These are phyloP conservation scores for Ophiocordyceps camponoti-saundersi DNA, from an alignment of 2,329 filamentous ascomycete genomes.

Conservation along the genomic window DNA sequence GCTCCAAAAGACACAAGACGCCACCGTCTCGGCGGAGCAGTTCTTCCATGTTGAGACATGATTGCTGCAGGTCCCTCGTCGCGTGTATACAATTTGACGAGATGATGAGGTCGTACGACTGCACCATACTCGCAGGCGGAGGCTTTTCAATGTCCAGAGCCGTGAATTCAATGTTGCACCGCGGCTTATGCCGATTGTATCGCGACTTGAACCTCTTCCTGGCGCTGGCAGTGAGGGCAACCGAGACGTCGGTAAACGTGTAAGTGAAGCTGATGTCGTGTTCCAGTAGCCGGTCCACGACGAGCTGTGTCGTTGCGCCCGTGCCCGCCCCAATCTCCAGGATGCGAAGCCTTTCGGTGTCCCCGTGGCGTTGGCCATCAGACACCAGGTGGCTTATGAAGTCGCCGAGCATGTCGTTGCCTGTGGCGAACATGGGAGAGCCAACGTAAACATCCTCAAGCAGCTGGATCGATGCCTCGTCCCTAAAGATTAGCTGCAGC, in stretches of 20 bases:
- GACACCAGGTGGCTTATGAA: neutral
- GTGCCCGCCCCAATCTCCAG: conserved; percentile 26
- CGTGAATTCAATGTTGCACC: conserved; percentile 9
- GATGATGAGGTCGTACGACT: conserved; percentile 14
- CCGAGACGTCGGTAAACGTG: conserved; percentile 25
- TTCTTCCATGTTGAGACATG: conserved; percentile 6
- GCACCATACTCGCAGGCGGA: conserved; percentile 3
- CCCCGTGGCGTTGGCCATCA: neutral
- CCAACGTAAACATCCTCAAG: conserved; percentile 19
- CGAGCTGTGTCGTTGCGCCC: conserved; percentile 19
- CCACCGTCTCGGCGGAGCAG: conserved; percentile 12
- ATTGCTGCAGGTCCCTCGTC: conserved; percentile 8
- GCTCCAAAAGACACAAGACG: conserved; percentile 12
- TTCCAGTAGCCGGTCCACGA: conserved; percentile 11
- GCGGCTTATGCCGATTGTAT: neutral
- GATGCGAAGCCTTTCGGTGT: conserved; percentile 12
- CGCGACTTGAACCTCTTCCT: conserved; percentile 7
- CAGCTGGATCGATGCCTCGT: conserved; percentile 7
- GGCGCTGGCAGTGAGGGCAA: conserved; percentile 12
- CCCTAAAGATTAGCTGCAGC: conserved; percentile 20
- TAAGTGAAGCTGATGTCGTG: conserved; percentile 8
- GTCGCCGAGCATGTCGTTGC: conserved; percentile 6
- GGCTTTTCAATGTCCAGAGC: conserved; percentile 13
- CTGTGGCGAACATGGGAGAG: conserved; percentile 10
- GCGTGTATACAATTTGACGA: conserved; percentile 20